A percentile compares a stretch with the other conserved stretches of the same genome.
Evolutionary conservation across 2,329 filamentous ascomycete species (phyloP).

Genomic region (Penicillium italicum): DNA sequence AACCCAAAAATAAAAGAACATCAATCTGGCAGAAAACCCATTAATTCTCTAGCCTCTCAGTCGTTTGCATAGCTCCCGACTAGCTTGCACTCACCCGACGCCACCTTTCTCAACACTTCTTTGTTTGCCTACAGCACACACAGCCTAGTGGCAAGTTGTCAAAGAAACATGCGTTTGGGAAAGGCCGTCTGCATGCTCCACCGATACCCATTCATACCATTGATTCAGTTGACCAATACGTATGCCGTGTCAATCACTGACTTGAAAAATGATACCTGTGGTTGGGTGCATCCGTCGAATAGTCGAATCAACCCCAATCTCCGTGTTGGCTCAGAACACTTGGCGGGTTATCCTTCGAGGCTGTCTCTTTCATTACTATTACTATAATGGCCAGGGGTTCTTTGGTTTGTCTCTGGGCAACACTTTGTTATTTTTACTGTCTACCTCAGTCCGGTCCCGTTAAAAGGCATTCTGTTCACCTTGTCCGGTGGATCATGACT

Average conservation of each 20-base stretch:
- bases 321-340: neutral
- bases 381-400: neutral
- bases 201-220: neutral
- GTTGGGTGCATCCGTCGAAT: neutral
- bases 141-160: neutral
- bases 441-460: neutral
- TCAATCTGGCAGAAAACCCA: neutral
- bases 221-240: neutral
- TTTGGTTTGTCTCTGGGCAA: neutral
- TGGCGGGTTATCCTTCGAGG: neutral
- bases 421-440: neutral
- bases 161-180: constrained; percentile 1
- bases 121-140: constrained; percentile 5
- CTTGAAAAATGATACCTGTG: neutral
- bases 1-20: neutral
- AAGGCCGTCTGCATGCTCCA: neutral
- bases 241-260: neutral
- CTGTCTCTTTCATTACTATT: neutral
- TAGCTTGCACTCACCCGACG: neutral
- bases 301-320: neutral
- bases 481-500: neutral
- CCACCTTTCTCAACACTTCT: neutral
- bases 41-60: neutral
- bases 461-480: neutral
- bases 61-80: neutral